phyloP scores from a whole-genome alignment of 768 basidiomycete species.

The Clathrus columnatus region DNA sequence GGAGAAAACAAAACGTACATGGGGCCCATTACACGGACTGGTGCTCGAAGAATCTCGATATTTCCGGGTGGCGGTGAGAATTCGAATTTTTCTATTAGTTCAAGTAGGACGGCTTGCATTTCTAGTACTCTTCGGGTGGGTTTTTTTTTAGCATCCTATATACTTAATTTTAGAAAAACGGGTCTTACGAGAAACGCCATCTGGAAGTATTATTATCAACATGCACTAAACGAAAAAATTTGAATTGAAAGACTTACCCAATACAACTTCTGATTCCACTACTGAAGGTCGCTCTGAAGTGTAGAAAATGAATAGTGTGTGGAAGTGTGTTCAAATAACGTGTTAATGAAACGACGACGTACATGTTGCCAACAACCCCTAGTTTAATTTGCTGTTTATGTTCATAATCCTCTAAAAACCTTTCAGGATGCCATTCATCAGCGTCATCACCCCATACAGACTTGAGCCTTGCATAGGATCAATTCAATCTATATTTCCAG shows the following conservation, averaged over 20 bases:
- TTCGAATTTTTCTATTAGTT: constrained; percentile 28
- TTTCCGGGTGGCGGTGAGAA: constrained; percentile 24
- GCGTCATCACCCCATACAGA: too few relatives aligned
- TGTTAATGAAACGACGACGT: too few relatives aligned
- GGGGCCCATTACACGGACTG: constrained; percentile 25
- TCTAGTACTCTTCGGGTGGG: constrained; percentile 20
- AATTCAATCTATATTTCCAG: too few relatives aligned
- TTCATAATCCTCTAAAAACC: too few relatives aligned
- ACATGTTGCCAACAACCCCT: neutral
- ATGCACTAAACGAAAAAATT: neutral
- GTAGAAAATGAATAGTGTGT: neutral
- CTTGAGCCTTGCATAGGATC: too few relatives aligned
- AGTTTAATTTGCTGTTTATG: too few relatives aligned
- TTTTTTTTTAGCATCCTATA: neutral
- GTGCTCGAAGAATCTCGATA: constrained; percentile 23
- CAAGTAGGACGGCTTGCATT: constrained; percentile 25
- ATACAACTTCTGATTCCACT: neutral
- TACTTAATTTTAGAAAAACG: neutral
- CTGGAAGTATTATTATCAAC: neutral
- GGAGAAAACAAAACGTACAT: too few relatives aligned
- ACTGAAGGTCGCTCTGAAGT: neutral
- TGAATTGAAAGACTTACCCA: neutral
- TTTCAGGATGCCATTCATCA: too few relatives aligned
- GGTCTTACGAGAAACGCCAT: neutral
- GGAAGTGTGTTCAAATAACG: too few relatives aligned